These are phyloP conservation scores for Pogostemon cablin DNA, from an alignment of 257 asterid species.

Conservation along the genomic window DNA sequence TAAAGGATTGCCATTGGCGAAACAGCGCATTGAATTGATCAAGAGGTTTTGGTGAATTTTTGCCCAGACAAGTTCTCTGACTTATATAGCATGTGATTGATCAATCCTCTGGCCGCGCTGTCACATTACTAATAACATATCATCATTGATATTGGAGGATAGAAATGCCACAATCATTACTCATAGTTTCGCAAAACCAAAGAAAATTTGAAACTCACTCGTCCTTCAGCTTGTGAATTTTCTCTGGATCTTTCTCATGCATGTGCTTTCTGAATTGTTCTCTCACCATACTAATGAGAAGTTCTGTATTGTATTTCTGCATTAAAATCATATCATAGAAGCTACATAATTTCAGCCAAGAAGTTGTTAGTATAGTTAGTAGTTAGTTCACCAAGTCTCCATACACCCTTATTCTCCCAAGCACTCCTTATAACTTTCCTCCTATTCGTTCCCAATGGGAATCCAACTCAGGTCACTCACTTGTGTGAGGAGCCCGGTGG, in stretches of 20 bases:
- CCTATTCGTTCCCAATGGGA: too few relatives aligned
- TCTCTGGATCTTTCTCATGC: constrained; percentile 92
- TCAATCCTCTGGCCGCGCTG: constrained; percentile 95
- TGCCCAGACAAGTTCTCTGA: constrained; percentile 72
- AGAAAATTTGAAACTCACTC: constrained; percentile 54
- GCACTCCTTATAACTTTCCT: too few relatives aligned
- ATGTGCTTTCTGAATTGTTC: constrained; percentile 80
- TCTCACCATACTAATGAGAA: constrained; percentile 75
- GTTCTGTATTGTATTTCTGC: constrained; percentile 84
- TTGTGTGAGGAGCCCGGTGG: too few relatives aligned
- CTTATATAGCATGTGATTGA: constrained; percentile 89
- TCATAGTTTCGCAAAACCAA: not conserved
- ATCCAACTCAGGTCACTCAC: too few relatives aligned
- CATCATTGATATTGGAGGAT: too few relatives aligned
- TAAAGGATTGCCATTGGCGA: too few relatives aligned
- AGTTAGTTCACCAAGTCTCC: too few relatives aligned
- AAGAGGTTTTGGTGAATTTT: constrained; percentile 55
- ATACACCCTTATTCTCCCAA: too few relatives aligned
- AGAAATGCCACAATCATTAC: too few relatives aligned
- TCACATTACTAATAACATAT: constrained; percentile 25
- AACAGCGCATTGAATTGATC: too few relatives aligned
- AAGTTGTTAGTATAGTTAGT: too few relatives aligned
- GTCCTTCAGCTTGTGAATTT: constrained; percentile 80
- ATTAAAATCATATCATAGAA: constrained; percentile 29
- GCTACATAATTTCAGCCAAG: constrained; percentile 6